Evolutionary conservation across 176 grass and related monocot species (phyloP).

Genomic region (Musa troglodytarum): DNA sequence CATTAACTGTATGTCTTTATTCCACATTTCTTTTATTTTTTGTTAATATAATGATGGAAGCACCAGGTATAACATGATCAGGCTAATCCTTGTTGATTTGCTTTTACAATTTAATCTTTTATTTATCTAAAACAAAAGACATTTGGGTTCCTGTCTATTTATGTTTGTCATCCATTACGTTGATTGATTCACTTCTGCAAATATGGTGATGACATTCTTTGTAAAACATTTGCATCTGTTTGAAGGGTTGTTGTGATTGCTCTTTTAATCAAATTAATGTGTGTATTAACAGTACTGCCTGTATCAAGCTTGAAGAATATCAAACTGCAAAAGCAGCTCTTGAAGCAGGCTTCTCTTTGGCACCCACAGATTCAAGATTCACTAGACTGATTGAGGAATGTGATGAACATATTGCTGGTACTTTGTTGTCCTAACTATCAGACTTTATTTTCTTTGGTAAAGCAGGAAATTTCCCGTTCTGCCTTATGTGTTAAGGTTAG

Average conservation of each 20-base stretch:
- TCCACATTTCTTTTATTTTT: too few species aligned
- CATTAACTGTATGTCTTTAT: too few species aligned
- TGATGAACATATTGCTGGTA: constrained; percentile 61
- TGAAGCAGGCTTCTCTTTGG: constrained; percentile 46
- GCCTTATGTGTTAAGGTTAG: neutral
- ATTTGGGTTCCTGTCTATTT: too few species aligned
- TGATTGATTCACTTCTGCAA: too few species aligned
- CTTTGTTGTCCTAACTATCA: neutral
- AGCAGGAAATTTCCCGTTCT: neutral
- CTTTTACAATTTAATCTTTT: too few species aligned
- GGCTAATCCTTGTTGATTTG: too few species aligned
- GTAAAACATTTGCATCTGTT: neutral
- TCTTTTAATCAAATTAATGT: constrained; percentile 1
- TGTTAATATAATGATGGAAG: too few species aligned
- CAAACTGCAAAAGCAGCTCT: constrained; percentile 78
- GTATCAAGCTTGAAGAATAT: constrained; percentile 80
- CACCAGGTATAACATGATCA: too few species aligned
- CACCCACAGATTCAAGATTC: constrained; percentile 59
- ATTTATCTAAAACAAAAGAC: too few species aligned
- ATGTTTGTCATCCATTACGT: too few species aligned
- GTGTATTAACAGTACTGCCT: constrained; percentile 42
- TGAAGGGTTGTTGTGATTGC: neutral
- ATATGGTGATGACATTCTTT: neutral
- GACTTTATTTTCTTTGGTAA: neutral
- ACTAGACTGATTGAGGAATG: constrained; percentile 60